Evolutionary conservation across 495 filamentous ascomycete species (phyloP).

Genomic region (Talaromyces nanjingensis): DNA sequence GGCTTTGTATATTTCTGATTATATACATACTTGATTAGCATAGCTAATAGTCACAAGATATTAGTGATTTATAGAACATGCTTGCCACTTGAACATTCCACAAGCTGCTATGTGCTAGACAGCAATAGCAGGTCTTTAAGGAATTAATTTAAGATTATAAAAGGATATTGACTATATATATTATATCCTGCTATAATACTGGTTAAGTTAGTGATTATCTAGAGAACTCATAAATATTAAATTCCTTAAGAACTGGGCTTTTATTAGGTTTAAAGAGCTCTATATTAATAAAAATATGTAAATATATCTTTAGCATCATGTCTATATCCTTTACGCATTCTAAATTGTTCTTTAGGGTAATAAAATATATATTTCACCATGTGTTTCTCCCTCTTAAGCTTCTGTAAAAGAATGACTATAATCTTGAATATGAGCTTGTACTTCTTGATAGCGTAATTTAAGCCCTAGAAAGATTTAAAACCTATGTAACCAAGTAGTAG

Average conservation of each 20-base stretch:
- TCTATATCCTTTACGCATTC: not conserved
- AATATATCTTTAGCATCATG: slow-evolving; percentile 1
- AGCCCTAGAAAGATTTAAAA: slow-evolving; percentile 20
- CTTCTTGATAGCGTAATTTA: slow-evolving; percentile 15
- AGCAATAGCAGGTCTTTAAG: not conserved
- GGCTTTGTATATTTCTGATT: not conserved
- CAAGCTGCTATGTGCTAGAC: not conserved
- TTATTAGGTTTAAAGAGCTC: not conserved
- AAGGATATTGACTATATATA: not conserved
- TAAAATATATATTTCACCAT: slow-evolving; percentile 36
- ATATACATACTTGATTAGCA: not conserved
- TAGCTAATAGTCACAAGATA: not conserved
- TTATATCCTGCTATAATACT: not conserved
- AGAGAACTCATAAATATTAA: not conserved
- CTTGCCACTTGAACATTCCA: not conserved
- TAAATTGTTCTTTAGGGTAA: not conserved
- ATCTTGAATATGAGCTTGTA: slow-evolving; percentile 8
- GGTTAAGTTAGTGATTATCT: not conserved
- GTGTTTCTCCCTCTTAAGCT: slow-evolving; percentile 54
- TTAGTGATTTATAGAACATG: not conserved
- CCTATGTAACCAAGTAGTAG: slow-evolving; percentile 9
- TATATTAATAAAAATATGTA: not conserved
- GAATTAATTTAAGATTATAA: not conserved
- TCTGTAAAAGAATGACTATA: slow-evolving; percentile 40
- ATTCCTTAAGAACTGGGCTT: not conserved